Evolutionary conservation across 2,329 filamentous ascomycete species (phyloP).

Genomic region (Phaeosphaeriaceae sp.): DNA sequence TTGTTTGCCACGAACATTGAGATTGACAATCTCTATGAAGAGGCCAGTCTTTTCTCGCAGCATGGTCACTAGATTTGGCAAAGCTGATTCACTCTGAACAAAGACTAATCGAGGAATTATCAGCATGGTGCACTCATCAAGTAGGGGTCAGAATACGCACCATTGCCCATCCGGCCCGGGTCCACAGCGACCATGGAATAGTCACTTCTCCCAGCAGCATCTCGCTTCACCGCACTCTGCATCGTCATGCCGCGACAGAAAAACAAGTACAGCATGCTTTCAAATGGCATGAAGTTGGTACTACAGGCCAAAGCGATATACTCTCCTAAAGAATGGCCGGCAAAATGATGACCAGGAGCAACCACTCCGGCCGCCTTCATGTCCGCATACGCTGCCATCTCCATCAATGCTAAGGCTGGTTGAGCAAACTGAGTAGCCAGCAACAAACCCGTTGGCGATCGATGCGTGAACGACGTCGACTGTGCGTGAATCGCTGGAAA

Average conservation of each 20-base stretch:
- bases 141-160: not conserved
- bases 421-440: constrained; percentile 32
- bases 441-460: constrained; percentile 17
- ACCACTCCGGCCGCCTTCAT: constrained; percentile 9
- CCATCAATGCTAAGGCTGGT: constrained; percentile 19
- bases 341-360: not conserved
- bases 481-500: too few relatives aligned
- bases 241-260: constrained; percentile 29
- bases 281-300: constrained; percentile 21
- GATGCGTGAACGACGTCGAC: constrained; percentile 10
- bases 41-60: constrained; percentile 17
- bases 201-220: constrained; percentile 15
- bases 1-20: constrained; percentile 24
- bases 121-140: too few relatives aligned
- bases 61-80: constrained; percentile 27
- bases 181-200: constrained; percentile 29
- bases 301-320: constrained; percentile 21
- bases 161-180: constrained; percentile 14
- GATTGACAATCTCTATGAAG: constrained; percentile 29
- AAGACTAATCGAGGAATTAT: too few relatives aligned
- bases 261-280: constrained; percentile 19
- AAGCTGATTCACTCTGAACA: too few relatives aligned
- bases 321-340: constrained; percentile 12
- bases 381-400: constrained; percentile 13
- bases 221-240: constrained; percentile 26